Percentiles rank a stretch among this genome's conserved stretches.
Conservation (phyloP, 495 filamentous ascomycete species). For the Neurospora tetrasperma region DNA sequence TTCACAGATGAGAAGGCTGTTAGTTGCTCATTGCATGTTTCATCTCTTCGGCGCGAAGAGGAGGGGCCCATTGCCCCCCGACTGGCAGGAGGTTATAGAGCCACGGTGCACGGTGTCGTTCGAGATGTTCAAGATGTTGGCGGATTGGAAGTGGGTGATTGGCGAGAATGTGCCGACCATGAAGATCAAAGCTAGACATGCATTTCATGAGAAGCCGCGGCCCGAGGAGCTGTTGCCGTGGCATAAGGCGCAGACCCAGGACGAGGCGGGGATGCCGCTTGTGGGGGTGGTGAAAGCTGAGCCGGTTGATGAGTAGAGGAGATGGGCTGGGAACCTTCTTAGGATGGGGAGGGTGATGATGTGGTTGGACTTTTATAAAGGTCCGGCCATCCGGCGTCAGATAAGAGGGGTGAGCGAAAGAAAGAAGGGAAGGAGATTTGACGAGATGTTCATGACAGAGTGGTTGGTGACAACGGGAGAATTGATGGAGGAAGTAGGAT, state of each 20-base stretch:
- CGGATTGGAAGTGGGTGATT: constrained; percentile 22
- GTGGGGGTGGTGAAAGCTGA: constrained; percentile 1
- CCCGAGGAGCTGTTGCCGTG: not conserved
- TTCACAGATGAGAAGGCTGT: constrained; percentile 16
- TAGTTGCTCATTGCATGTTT: constrained; percentile 16
- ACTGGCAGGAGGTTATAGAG: constrained; percentile 11
- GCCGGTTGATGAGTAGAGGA: not conserved
- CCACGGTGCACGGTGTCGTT: constrained; percentile 2
- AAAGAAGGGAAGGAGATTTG: not conserved
- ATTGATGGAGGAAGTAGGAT: not conserved
- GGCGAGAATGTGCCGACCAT: constrained; percentile 17
- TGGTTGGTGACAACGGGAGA: not conserved
- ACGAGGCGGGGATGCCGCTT: not conserved
- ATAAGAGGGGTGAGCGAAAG: too few relatives aligned
- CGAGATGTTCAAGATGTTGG: constrained; percentile 16
- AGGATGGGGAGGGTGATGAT: not conserved
- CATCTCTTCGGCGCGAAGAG: constrained; percentile 12
- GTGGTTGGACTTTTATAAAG: not conserved
- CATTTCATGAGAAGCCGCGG: constrained; percentile 16
- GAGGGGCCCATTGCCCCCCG: constrained; percentile 4
- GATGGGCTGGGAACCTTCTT: not conserved
- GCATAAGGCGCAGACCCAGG: not conserved
- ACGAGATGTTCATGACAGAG: not conserved
- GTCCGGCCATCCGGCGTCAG: not conserved
- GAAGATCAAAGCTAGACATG: constrained; percentile 13